Conservation (phyloP, 176 grass and related monocot species). For the Pontederia paniculata region DNA sequence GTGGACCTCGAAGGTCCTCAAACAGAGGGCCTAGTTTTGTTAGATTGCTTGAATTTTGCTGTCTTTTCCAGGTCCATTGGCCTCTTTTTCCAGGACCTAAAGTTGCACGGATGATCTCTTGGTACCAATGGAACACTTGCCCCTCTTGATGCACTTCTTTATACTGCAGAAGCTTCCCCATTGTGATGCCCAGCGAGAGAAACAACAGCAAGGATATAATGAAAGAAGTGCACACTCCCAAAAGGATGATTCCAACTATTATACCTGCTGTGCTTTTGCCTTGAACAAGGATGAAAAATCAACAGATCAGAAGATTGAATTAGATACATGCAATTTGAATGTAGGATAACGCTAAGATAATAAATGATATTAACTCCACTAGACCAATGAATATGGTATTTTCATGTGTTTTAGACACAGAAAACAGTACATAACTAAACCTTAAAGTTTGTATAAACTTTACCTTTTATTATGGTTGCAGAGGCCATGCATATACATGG, state of each 20-base stretch:
- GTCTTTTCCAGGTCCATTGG: conserved; percentile 72
- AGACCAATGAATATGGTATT: too few species aligned
- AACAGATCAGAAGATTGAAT: too few species aligned
- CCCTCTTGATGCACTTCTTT: conserved; percentile 63
- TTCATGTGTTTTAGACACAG: too few species aligned
- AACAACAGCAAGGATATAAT: conserved; percentile 59
- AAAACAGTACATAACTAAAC: too few species aligned
- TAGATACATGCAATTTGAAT: too few species aligned
- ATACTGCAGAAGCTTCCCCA: conserved; percentile 70
- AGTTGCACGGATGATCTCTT: conserved; percentile 43
- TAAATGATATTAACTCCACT: too few species aligned
- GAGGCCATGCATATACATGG: conserved; percentile 71
- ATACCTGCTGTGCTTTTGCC: conserved; percentile 40
- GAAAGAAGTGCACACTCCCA: conserved; percentile 33
- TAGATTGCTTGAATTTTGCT: conserved; percentile 25
- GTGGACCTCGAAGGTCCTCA: conserved; percentile 77
- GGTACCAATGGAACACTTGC: conserved; percentile 53
- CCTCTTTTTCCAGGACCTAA: conserved; percentile 71
- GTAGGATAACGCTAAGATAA: too few species aligned
- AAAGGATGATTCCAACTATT: conserved; percentile 38
- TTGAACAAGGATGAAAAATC: conserved; percentile 12
- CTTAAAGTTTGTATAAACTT: neutral
- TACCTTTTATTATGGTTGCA: conserved; percentile 47
- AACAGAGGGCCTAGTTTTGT: conserved; percentile 66
- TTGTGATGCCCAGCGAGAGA: conserved; percentile 66